Base-by-base conservation (phyloP, 768 basidiomycete genomes). In the Hortiboletus campestris region DNA sequence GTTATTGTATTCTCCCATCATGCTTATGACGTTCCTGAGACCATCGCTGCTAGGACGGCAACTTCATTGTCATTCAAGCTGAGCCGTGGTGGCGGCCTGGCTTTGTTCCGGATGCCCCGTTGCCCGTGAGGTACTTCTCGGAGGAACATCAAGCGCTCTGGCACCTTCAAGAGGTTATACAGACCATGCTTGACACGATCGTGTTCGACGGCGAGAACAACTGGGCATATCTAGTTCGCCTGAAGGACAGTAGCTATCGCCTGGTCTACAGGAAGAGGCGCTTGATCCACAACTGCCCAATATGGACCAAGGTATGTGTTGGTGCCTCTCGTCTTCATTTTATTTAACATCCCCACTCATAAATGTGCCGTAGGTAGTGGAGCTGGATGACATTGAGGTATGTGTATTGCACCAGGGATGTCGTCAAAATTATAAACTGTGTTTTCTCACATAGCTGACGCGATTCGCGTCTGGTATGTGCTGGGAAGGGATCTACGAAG, bases 181-280 rank as follows among this genome's bases (percentile, higher is more conserved):
- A 72, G 39, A 63, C 66, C 9, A 73, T 74, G 71, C 53, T 74
- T 6, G 72, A 73, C 22, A 55, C 45, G 4, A 65, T 72, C 46
- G 58, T 60, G 6, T 57, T 72, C 13, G 70, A 72, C 7, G 58
- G 67, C 25, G 63, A 71, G 53, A 57, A 67, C 11, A 74, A 72
- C 44, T 72, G 69, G 68, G 72, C 72, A 43, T 51, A 73, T 62
- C 60, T 72, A 17, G 58, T 72, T 16, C 71, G 68, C 19, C 52
- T 62, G 40, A 74, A 70, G 56, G 61, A 68, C 40, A 52, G 52
- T 14, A 58, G 36, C 3, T 69, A 70, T 38, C 62, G 62, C 16
- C 48, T 74, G 43, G 57, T 62, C n/a, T 73, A 72, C 47, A 57
- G 17, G 45, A 63, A 65, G 41, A 70, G 63, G 28, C 58, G 25